Conservation (phyloP, 441 rosid species). For the Melastoma candidum region DNA sequence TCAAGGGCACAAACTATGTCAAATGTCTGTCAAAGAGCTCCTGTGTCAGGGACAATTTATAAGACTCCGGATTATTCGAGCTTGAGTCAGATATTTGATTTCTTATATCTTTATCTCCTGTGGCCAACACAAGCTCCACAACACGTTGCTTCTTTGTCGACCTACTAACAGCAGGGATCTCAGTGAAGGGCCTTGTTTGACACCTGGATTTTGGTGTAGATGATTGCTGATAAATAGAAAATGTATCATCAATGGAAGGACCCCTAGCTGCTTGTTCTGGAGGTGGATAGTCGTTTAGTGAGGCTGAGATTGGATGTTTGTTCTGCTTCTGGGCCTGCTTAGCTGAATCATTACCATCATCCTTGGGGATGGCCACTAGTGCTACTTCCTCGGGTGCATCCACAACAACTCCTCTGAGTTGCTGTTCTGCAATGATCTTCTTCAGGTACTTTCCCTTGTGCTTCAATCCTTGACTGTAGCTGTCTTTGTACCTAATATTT, state of each 20-base stretch:
- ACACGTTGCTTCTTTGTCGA: conserved; percentile 58
- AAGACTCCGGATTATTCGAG: conserved; percentile 47
- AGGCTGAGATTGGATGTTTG: conserved; percentile 22
- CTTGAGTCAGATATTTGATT: conserved; percentile 82
- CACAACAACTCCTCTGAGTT: conserved; percentile 58
- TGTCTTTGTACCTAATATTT: conserved; percentile 83
- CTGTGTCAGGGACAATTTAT: conserved; percentile 24
- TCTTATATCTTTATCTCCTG: conserved; percentile 43
- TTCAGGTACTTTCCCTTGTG: conserved; percentile 90
- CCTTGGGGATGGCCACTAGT: no score
- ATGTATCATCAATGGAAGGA: conserved; percentile 69
- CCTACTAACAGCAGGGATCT: conserved; percentile 53
- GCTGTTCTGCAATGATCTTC: conserved; percentile 98
- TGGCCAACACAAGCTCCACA: conserved; percentile 25
- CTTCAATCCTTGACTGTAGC: conserved; percentile 92
- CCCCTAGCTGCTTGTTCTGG: conserved; percentile 35
- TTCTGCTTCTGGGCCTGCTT: conserved; percentile 19
- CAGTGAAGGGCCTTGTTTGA: conserved; percentile 39
- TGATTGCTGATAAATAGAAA: conserved; percentile 69
- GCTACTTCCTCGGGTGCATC: conserved; percentile 38
- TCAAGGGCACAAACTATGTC: conserved; percentile 31
- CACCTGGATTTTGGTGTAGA: conserved; percentile 81
- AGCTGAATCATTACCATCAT: conserved; percentile 24
- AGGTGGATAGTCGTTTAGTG: no score
- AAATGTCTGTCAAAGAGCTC: conserved; percentile 46